Evolutionary conservation across 106 monocot species (phyloP).

Genomic region (Dendrobium huoshanense): DNA sequence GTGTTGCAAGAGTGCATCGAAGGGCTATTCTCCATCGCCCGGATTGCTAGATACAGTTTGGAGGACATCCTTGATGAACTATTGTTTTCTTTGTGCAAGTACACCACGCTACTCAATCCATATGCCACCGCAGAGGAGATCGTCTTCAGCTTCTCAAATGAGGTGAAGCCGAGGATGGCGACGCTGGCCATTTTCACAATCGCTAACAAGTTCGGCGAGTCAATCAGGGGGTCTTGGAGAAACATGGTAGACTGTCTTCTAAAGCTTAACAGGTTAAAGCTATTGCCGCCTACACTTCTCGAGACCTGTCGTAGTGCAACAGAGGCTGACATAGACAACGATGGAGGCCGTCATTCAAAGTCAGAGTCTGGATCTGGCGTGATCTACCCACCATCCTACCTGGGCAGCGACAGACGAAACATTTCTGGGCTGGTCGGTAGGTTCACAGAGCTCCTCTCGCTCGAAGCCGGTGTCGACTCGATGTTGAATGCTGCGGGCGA

Average conservation of each 20-base stretch:
- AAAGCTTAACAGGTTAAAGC: constrained; percentile 72
- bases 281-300: constrained; percentile 50
- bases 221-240: constrained; percentile 74
- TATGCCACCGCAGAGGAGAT: constrained; percentile 80
- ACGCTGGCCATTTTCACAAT: constrained; percentile 89
- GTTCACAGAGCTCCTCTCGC: too few relatives aligned
- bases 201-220: constrained; percentile 69
- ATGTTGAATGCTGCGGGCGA: too few relatives aligned
- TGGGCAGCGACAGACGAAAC: too few relatives aligned
- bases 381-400: too few relatives aligned
- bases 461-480: too few relatives aligned
- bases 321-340: constrained; percentile 13
- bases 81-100: constrained; percentile 85
- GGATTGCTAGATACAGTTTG: constrained; percentile 58
- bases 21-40: constrained; percentile 57
- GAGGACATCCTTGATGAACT: constrained; percentile 90
- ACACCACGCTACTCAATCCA: constrained; percentile 70
- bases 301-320: constrained; percentile 3
- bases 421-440: too few relatives aligned
- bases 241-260: constrained; percentile 77
- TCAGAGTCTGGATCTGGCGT: too few relatives aligned
- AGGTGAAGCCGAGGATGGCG: constrained; percentile 79
- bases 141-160: constrained; percentile 66
- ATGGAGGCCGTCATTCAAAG: too few relatives aligned
- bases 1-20: constrained; percentile 59